A percentile compares a stretch with the other conserved stretches of the same genome.
These are phyloP conservation scores for Emmonsiellopsis sp. DNA, from an alignment of 2,329 filamentous ascomycete species.

Conservation along the genomic window DNA sequence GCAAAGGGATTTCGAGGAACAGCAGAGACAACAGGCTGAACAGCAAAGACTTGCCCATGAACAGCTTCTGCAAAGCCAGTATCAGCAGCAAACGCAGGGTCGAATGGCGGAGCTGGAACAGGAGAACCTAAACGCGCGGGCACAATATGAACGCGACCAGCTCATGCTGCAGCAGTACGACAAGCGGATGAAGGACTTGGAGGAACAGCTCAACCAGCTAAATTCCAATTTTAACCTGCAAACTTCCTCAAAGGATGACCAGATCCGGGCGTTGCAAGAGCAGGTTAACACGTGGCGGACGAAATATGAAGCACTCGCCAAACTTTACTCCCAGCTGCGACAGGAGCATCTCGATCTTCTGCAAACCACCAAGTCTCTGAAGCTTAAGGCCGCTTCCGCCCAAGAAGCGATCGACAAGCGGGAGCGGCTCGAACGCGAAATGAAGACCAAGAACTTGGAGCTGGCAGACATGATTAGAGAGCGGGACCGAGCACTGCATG, in stretches of 20 bases:
- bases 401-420: slow-evolving; percentile 92
- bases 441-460: slow-evolving; percentile 99
- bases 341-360: slow-evolving; percentile 91
- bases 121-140: slow-evolving; percentile 86
- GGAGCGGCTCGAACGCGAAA: slow-evolving; percentile 91
- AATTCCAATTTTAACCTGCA: slow-evolving; percentile 79
- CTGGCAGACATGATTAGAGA: slow-evolving; percentile 97
- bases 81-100: slow-evolving; percentile 87
- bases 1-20: slow-evolving; percentile 92
- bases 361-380: slow-evolving; percentile 91
- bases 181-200: slow-evolving; percentile 82
- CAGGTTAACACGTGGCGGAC: slow-evolving; percentile 96
- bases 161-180: slow-evolving; percentile 96
- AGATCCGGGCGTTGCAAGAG: slow-evolving; percentile 85
- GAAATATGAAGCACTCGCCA: slow-evolving; percentile 94
- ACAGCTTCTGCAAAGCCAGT: slow-evolving; percentile 78
- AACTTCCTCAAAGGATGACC: slow-evolving; percentile 81
- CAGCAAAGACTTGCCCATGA: slow-evolving; percentile 88
- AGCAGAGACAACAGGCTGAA: slow-evolving; percentile 77
- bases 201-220: slow-evolving; percentile 75
- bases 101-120: slow-evolving; percentile 91
- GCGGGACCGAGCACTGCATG: slow-evolving; percentile 83
- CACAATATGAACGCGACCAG: slow-evolving; percentile 95
- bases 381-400: slow-evolving; percentile 91
- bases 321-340: slow-evolving; percentile 91